phyloP scores from a whole-genome alignment of 106 monocot species.

The Dioscorea dumetorum region DNA sequence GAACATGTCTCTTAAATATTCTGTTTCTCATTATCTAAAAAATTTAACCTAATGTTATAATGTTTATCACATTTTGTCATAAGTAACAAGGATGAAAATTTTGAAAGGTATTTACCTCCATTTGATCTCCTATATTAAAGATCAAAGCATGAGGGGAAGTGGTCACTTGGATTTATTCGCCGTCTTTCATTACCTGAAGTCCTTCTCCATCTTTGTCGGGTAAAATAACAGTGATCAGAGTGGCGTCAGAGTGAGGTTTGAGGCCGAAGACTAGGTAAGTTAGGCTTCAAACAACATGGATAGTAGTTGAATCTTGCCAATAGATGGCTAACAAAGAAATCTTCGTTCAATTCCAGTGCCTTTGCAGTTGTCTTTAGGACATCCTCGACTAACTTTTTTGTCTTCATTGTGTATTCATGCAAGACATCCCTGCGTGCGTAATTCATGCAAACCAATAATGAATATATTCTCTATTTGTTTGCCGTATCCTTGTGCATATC shows the following conservation, averaged over 20 bases:
- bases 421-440: conserved; percentile 28
- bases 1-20: conserved; percentile 34
- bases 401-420: conserved; percentile 25
- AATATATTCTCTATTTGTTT: neutral
- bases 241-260: conserved; percentile 47
- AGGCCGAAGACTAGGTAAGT: conserved; percentile 36
- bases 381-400: conserved; percentile 16
- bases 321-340: conserved; percentile 29
- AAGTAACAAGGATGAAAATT: neutral
- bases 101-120: conserved; percentile 36
- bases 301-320: conserved; percentile 50
- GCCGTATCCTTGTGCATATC: too few species aligned
- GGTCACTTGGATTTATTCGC: conserved; percentile 29
- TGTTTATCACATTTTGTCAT: too few species aligned
- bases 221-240: conserved; percentile 29
- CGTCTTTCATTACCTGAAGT: conserved; percentile 43
- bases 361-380: conserved; percentile 25
- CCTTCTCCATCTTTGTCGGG: conserved; percentile 40
- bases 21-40: conserved; percentile 53
- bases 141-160: conserved; percentile 34
- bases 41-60: neutral
- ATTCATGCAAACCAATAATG: too few species aligned
- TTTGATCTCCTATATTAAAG: conserved; percentile 41
- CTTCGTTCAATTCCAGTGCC: conserved; percentile 26
- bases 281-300: conserved; percentile 32